Evolutionary conservation across 805 yeast genomes (phyloP).

Genomic region (Ogataea ganodermae): DNA sequence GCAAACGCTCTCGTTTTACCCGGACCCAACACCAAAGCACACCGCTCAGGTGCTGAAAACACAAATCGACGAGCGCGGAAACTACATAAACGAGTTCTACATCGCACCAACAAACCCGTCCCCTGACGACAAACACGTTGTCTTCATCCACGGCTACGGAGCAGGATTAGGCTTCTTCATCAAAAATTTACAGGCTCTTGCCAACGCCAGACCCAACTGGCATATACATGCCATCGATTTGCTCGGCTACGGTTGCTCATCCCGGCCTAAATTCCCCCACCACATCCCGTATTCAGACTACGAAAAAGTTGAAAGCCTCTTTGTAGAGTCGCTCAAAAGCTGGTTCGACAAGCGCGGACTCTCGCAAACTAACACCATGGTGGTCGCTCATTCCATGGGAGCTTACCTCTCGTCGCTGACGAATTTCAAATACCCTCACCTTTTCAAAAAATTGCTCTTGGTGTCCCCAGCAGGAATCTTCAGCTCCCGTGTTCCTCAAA

Average conservation of each 20-base stretch:
- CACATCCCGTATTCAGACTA: slow-evolving; percentile 41
- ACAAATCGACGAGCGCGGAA: slow-evolving; percentile 45
- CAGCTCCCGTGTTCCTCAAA: slow-evolving; percentile 44
- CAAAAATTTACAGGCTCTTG: slow-evolving; percentile 56
- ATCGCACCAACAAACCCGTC: slow-evolving; percentile 43
- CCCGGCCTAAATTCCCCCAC: slow-evolving; percentile 69
- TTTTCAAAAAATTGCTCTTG: slow-evolving; percentile 68
- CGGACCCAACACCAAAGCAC: slow-evolving; percentile 51
- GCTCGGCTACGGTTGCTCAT: slow-evolving; percentile 87
- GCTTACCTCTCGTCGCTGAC: slow-evolving; percentile 77
- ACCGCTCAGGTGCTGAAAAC: slow-evolving; percentile 52
- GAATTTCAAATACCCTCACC: slow-evolving; percentile 59
- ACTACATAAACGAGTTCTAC: slow-evolving; percentile 75
- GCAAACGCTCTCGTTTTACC: slow-evolving; percentile 56
- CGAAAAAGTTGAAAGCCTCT: slow-evolving; percentile 58
- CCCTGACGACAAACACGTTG: slow-evolving; percentile 48
- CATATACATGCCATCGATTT: slow-evolving; percentile 83
- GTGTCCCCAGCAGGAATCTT: slow-evolving; percentile 90
- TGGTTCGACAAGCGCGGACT: slow-evolving; percentile 56
- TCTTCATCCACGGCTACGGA: slow-evolving; percentile 90
- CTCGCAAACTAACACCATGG: slow-evolving; percentile 47
- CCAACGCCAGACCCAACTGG: slow-evolving; percentile 49
- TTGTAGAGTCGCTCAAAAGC: slow-evolving; percentile 59
- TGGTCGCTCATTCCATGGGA: slow-evolving; percentile 90
- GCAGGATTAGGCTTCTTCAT: slow-evolving; percentile 85